phyloP scores from a whole-genome alignment of 768 basidiomycete genomes.

The Amylocystis lapponica region DNA sequence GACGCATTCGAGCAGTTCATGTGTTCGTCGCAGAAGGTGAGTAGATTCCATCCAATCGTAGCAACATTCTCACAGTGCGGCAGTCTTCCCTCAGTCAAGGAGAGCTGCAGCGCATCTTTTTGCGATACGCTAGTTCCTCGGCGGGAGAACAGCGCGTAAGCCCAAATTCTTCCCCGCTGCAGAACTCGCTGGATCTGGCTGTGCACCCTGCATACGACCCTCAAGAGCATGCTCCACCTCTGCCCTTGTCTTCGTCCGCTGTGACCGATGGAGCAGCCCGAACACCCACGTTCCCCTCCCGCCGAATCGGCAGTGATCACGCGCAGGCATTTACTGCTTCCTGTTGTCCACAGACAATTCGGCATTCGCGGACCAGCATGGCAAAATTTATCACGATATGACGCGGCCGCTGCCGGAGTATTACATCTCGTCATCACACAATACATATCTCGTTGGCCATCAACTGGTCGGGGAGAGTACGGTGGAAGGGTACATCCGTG shows the following conservation, averaged over 20 bases:
- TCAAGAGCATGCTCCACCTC: background rate
- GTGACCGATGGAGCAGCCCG: no score
- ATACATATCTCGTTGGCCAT: conserved; percentile 85
- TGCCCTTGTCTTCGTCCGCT: background rate
- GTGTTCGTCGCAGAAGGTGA: conserved; percentile 44
- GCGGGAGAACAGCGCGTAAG: background rate
- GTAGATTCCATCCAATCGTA: conserved; percentile 25
- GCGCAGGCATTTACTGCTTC: conserved; percentile 72
- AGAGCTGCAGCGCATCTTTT: conserved; percentile 33
- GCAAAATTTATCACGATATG: conserved; percentile 75
- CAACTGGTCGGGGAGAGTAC: conserved; percentile 87
- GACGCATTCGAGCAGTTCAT: conserved; percentile 46
- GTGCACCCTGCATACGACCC: conserved; percentile 14
- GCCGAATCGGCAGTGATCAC: conserved; percentile 32
- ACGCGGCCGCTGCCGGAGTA: conserved; percentile 83
- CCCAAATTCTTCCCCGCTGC: conserved; percentile 16
- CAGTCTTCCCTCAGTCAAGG: conserved; percentile 26
- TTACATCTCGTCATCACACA: conserved; percentile 85
- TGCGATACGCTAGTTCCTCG: conserved; percentile 26
- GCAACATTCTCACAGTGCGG: background rate
- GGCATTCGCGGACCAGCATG: conserved; percentile 46
- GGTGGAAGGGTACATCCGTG: conserved; percentile 89
- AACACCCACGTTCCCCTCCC: no score
- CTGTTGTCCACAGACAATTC: conserved; percentile 77
- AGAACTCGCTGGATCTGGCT: conserved; percentile 23